phyloP scores from a whole-genome alignment of 139 green algal genomes.

The Chlamydomonas sp. region DNA sequence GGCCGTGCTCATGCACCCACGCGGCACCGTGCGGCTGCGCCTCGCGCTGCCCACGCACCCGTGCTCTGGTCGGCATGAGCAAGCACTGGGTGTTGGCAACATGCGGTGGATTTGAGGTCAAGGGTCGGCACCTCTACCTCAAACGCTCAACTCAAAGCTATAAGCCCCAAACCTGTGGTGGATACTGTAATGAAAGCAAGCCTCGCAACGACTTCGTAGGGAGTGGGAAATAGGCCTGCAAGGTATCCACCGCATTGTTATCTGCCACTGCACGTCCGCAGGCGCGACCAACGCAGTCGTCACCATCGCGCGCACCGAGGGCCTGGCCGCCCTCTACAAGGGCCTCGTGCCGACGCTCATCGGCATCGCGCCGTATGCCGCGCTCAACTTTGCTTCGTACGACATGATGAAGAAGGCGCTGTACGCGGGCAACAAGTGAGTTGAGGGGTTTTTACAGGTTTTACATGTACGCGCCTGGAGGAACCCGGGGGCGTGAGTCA shows the following conservation, averaged over 20 bases:
- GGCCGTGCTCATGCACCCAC: constrained; percentile 89
- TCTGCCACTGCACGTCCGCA: constrained; percentile 19
- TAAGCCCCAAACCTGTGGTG: constrained; percentile 45
- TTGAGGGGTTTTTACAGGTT: no score
- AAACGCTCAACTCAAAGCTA: no score
- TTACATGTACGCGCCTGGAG: no score
- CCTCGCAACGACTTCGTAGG: no score
- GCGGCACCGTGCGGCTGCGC: constrained; percentile 80
- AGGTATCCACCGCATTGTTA: no score
- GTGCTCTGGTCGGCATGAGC: no score
- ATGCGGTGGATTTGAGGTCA: no score
- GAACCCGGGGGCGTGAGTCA: no score
- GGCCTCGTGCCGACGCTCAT: constrained; percentile 74
- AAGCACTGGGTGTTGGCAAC: no score
- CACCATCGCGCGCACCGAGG: constrained; percentile 64
- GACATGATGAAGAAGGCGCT: constrained; percentile 74
- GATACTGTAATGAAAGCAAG: no score
- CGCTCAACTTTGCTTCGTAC: constrained; percentile 91
- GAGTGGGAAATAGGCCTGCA: no score
- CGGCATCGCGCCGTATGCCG: constrained; percentile 91
- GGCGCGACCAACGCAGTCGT: constrained; percentile 51
- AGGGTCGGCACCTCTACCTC: no score
- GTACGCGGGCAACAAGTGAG: constrained; percentile 55
- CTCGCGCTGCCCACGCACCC: constrained; percentile 75
- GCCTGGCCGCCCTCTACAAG: constrained; percentile 73